Base-by-base conservation (phyloP, 495 filamentous ascomycete species). In the Collariella sp. region DNA sequence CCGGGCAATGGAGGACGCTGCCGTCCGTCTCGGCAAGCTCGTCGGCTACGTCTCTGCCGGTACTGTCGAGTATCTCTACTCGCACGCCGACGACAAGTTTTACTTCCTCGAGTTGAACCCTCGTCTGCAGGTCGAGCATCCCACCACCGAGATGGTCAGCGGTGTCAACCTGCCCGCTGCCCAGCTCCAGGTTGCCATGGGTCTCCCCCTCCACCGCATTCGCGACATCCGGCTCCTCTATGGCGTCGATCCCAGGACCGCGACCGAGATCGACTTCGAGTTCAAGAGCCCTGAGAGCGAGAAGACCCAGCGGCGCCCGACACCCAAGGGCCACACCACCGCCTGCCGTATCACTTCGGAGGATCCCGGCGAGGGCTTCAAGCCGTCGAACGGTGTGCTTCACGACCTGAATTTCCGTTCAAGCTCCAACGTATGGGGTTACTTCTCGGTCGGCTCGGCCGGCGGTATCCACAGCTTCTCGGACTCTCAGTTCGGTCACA, bases 261-360 rank as follows among this genome's bases (percentile, higher is more conserved):
- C 82, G n/a, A 85, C 82, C 33, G 82, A 88, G 61, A 96, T 99
- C 67, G 93, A 99, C 70, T 99, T 97, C 66, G 86, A 94, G 69
- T 97, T 99, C 76, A 87, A 86, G 57, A 86, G 81, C 62, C 84
- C 89, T 55, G 87, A 84, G 66, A 95, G 88, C 69, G 79, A 84
- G 51, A 77, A 86, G 72, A 86, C 82, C 2, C 93, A 99, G 75
- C 81, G 93, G 56, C 80, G 90, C 57, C 93, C 93, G 26, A 85
- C 83, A 46, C 89, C 93, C 48, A 95, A 95, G 74, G 93, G 93
- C 40, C 93, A 99, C 75, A 93, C 87, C 56, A 99, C 93, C 33
- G 93, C 93, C 50, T 99, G 93, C 74, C 88, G 93, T 83, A 99
- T 99, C 73, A 99, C 93, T 24, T 99, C 94, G 2, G 93, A 99